phyloP scores from a whole-genome alignment of 2,329 filamentous ascomycete species.

The Xylogone sp. region DNA sequence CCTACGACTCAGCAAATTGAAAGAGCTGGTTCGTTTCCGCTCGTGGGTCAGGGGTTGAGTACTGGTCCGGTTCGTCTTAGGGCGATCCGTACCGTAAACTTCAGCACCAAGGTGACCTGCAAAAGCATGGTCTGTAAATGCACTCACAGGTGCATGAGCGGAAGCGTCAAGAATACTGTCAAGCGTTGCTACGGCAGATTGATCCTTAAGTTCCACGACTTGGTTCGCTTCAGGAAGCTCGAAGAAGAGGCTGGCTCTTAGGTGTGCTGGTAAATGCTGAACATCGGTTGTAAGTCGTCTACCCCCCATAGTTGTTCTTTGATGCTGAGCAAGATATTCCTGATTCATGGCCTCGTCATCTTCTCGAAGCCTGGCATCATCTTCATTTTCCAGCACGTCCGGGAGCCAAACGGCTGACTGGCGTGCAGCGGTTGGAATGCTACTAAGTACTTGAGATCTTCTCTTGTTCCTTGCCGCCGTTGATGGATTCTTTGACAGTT shows the following conservation, averaged over 20 bases:
- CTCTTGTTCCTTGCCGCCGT: constrained; percentile 62
- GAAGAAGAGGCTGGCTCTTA: constrained; percentile 90
- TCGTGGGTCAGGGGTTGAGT: constrained; percentile 23
- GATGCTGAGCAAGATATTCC: constrained; percentile 29
- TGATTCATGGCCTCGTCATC: constrained; percentile 19
- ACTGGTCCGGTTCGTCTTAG: constrained; percentile 48
- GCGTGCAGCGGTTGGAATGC: constrained; percentile 47
- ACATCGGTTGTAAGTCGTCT: constrained; percentile 30
- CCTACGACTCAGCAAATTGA: constrained; percentile 35
- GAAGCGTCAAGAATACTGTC: constrained; percentile 92
- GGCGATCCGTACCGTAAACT: constrained; percentile 63
- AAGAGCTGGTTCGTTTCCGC: constrained; percentile 44
- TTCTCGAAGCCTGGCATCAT: constrained; percentile 12
- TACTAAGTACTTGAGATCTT: constrained; percentile 68
- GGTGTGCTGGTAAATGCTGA: constrained; percentile 69
- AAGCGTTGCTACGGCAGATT: constrained; percentile 83
- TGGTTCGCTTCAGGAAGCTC: constrained; percentile 59
- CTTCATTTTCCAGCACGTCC: constrained; percentile 25
- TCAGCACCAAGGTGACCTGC: constrained; percentile 72
- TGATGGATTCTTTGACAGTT: constrained; percentile 72
- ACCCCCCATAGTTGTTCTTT: constrained; percentile 26
- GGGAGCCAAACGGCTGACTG: constrained; percentile 33
- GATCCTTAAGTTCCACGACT: constrained; percentile 59
- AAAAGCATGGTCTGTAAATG: constrained; percentile 86
- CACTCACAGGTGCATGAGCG: constrained; percentile 79